Evolutionary conservation across 2,329 filamentous ascomycete genomes (phyloP).

Genomic region (Calonectria fujianensis): DNA sequence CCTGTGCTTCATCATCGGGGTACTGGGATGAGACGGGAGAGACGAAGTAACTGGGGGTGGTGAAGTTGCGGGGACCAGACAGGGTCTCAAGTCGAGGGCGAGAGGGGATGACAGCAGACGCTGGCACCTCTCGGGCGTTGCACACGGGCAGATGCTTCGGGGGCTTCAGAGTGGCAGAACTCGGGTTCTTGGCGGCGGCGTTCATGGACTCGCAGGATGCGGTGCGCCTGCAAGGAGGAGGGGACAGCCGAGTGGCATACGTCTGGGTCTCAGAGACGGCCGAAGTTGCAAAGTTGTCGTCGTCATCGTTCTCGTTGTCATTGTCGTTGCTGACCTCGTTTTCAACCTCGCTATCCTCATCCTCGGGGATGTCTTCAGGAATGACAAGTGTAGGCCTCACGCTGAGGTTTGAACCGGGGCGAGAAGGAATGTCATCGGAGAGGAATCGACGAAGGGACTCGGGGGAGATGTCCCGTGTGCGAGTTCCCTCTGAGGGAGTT

Average conservation of each 20-base stretch:
- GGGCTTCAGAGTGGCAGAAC: slow-evolving; percentile 52
- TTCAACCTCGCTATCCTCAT: slow-evolving; percentile 42
- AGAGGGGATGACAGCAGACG: slow-evolving; percentile 48
- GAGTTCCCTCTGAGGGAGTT: slow-evolving; percentile 63
- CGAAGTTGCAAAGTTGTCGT: slow-evolving; percentile 78
- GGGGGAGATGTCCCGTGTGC: slow-evolving; percentile 72
- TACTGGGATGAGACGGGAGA: slow-evolving; percentile 63
- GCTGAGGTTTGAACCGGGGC: slow-evolving; percentile 53
- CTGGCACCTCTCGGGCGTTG: slow-evolving; percentile 41
- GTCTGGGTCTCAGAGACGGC: slow-evolving; percentile 66
- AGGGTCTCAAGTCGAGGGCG: slow-evolving; percentile 51
- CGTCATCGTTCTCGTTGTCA: slow-evolving; percentile 76
- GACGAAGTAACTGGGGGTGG: slow-evolving; percentile 54
- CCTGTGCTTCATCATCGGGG: slow-evolving; percentile 63
- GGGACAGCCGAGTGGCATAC: slow-evolving; percentile 70
- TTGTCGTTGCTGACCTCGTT: slow-evolving; percentile 61
- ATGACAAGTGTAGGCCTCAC: slow-evolving; percentile 59
- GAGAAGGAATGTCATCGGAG: slow-evolving; percentile 65
- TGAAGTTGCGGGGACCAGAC: slow-evolving; percentile 54
- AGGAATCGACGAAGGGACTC: slow-evolving; percentile 73
- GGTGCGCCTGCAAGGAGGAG: slow-evolving; percentile 69
- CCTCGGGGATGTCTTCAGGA: slow-evolving; percentile 60
- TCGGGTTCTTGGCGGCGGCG: slow-evolving; percentile 49
- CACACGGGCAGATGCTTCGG: slow-evolving; percentile 38
- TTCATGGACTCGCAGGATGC: slow-evolving; percentile 56